Evolutionary conservation across 2,329 filamentous ascomycete species (phyloP).

Genomic region (Penicillium sp.): DNA sequence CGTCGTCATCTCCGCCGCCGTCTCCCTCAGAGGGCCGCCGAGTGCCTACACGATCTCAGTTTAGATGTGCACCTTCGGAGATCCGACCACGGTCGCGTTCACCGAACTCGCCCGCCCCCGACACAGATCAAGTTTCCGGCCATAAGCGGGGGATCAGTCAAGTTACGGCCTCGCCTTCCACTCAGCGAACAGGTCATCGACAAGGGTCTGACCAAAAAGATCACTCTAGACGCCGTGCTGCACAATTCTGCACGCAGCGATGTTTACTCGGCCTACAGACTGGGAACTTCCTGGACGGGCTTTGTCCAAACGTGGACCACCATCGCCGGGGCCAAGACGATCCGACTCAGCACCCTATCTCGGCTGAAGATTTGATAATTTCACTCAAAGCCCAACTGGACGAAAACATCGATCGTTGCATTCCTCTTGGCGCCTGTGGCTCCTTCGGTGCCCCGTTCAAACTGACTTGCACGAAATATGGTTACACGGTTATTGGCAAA

Average conservation of each 20-base stretch:
- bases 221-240: constrained; percentile 10
- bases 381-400: neutral
- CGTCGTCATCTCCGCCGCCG: constrained; percentile 19
- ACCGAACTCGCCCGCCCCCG: constrained; percentile 14
- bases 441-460: neutral
- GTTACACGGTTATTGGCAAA: neutral
- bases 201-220: constrained; percentile 4
- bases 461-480: neutral
- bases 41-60: constrained; percentile 17
- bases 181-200: neutral
- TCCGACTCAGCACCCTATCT: neutral
- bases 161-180: constrained; percentile 20
- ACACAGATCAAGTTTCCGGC: constrained; percentile 11
- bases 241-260: constrained; percentile 23
- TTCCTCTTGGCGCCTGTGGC: neutral
- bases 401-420: neutral
- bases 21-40: constrained; percentile 10
- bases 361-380: neutral
- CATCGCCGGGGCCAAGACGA: constrained; percentile 6
- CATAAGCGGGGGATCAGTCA: constrained; percentile 25
- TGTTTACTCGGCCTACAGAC: constrained; percentile 25
- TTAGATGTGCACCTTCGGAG: constrained; percentile 16
- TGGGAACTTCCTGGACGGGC: constrained; percentile 15
- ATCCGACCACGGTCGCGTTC: neutral
- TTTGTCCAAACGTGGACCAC: constrained; percentile 25